Conservation (phyloP, 305 asterid species). For the Fraxinus nigra region DNA sequence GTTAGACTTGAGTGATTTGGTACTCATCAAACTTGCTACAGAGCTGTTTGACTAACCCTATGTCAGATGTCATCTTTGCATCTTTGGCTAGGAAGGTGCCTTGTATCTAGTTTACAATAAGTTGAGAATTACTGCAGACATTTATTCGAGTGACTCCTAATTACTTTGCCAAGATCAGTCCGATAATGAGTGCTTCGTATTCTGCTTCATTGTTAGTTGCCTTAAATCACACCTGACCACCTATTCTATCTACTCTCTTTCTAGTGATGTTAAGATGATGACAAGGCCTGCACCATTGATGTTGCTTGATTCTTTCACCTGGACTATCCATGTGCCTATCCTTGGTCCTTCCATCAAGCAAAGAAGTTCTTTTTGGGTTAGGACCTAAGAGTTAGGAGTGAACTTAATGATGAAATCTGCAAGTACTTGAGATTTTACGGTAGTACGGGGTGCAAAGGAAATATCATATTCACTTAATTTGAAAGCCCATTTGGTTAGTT, state of each 20-base stretch:
- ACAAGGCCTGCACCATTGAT: too few species aligned
- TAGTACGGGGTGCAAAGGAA: background rate
- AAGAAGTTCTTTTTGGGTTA: too few species aligned
- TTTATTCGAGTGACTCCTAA: background rate
- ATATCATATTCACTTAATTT: background rate
- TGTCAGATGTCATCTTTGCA: too few species aligned
- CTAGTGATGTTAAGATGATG: background rate
- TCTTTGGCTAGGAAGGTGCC: background rate
- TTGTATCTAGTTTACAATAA: background rate
- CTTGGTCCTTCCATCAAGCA: background rate
- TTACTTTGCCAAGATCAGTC: too few species aligned
- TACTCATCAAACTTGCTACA: too few species aligned
- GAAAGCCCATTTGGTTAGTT: background rate
- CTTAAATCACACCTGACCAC: background rate
- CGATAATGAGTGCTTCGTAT: background rate
- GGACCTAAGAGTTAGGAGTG: background rate
- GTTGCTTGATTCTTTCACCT: background rate
- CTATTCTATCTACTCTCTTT: background rate
- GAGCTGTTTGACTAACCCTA: too few species aligned
- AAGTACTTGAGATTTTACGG: background rate
- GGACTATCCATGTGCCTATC: background rate
- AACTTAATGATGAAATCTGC: background rate
- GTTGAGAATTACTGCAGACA: background rate
- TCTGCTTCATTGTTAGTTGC: background rate
- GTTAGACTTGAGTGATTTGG: too few species aligned